A percentile compares a stretch with the other conserved stretches of the same genome.
phyloP scores from a whole-genome alignment of 306 rosid species.

The Dalbergia cultrata region DNA sequence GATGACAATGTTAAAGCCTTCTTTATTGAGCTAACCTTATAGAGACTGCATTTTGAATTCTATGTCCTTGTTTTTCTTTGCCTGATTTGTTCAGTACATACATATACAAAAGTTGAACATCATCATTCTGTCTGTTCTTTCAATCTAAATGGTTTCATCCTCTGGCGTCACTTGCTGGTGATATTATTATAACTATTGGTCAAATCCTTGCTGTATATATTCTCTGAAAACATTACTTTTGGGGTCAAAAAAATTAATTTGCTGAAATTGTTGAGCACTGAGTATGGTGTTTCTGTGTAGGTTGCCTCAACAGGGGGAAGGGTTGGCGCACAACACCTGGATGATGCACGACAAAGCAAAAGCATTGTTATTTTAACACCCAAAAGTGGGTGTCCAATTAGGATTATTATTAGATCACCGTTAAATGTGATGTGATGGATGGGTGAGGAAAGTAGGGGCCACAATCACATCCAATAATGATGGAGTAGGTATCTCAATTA shows the following conservation, averaged over 20 bases:
- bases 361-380: too few relatives aligned
- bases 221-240: background rate
- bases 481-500: too few relatives aligned
- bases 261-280: conserved; percentile 33
- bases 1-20: conserved; percentile 1
- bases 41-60: conserved; percentile 3
- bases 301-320: conserved; percentile 97
- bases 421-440: too few relatives aligned
- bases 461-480: too few relatives aligned
- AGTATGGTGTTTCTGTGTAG: conserved; percentile 51
- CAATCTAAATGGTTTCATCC: conserved; percentile 8
- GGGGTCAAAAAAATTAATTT: conserved; percentile 20
- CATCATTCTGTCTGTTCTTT: conserved; percentile 11
- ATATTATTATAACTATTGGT: conserved; percentile 18
- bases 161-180: background rate
- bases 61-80: background rate
- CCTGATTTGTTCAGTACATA: conserved; percentile 25
- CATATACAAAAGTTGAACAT: background rate
- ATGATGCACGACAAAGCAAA: conserved; percentile 73
- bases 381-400: too few relatives aligned
- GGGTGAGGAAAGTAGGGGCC: too few relatives aligned
- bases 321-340: conserved; percentile 97
- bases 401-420: accelerated
- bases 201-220: conserved; percentile 30
- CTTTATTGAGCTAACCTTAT: conserved; percentile 23